Percentiles rank a stretch among this genome's conserved stretches.
phyloP scores from a whole-genome alignment of 208 protist species.

The Trypanosoma platydactyli region DNA sequence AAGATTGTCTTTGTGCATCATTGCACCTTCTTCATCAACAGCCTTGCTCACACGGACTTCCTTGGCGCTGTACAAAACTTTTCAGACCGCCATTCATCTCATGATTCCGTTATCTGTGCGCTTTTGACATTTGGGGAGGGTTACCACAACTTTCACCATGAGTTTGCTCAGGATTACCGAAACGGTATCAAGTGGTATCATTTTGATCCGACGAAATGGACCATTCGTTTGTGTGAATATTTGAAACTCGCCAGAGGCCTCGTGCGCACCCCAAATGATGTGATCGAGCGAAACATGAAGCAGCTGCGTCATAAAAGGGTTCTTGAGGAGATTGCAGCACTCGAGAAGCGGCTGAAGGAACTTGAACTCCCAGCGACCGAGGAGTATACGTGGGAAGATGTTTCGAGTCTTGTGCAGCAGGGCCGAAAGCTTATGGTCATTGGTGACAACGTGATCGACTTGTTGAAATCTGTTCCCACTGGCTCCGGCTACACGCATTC shows the following conservation, averaged over 20 bases:
- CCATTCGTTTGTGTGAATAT: conserved; percentile 62
- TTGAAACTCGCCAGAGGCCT: conserved; percentile 70
- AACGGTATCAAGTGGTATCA: conserved; percentile 91
- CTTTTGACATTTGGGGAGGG: conserved; percentile 90
- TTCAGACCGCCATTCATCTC: conserved; percentile 77
- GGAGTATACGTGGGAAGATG: conserved; percentile 63
- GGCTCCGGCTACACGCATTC: conserved; percentile 65
- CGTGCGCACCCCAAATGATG: conserved; percentile 53
- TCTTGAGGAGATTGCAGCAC: conserved; percentile 34
- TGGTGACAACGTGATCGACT: conserved; percentile 64
- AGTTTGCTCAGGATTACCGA: conserved; percentile 91
- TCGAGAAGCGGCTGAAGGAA: conserved; percentile 45
- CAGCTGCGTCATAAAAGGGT: conserved; percentile 36
- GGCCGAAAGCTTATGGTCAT: conserved; percentile 72
- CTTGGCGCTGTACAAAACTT: conserved; percentile 77
- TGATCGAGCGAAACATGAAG: conserved; percentile 67
- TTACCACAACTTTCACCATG: conserved; percentile 94
- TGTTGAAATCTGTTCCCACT: conserved; percentile 57
- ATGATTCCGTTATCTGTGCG: conserved; percentile 81
- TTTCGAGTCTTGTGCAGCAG: conserved; percentile 54
- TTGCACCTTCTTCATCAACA: conserved; percentile 93
- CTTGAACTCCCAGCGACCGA: conserved; percentile 39
- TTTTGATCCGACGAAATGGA: conserved; percentile 92
- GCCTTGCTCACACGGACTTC: conserved; percentile 76
- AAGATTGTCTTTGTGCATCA: conserved; percentile 89